Evolutionary conservation across 345 rosid species (phyloP).

Genomic region (Draba incana): DNA sequence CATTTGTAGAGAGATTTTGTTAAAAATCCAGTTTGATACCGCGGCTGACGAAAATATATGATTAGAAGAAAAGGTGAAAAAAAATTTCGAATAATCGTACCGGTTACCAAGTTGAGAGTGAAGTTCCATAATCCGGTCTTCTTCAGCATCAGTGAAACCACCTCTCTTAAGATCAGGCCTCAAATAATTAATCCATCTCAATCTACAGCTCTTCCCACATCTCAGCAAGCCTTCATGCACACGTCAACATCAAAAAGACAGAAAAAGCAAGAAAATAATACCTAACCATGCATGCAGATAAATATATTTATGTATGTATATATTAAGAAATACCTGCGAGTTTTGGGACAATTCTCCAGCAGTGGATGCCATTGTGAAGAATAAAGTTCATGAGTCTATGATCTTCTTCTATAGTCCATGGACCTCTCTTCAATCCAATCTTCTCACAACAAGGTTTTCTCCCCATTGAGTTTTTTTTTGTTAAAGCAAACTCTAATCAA

Average conservation of each 20-base stretch:
- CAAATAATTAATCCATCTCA: slow-evolving; percentile 94
- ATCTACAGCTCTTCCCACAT: slow-evolving; percentile 92
- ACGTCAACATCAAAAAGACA: slow-evolving; percentile 6
- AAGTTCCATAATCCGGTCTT: slow-evolving; percentile 77
- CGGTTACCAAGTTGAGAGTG: slow-evolving; percentile 83
- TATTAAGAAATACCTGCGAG: slow-evolving; percentile 67
- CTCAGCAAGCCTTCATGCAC: slow-evolving; percentile 63
- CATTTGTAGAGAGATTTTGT: background rate
- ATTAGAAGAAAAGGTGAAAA: background rate
- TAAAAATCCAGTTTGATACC: background rate
- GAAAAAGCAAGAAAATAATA: background rate
- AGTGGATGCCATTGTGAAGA: slow-evolving; percentile 86
- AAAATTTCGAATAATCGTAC: slow-evolving; percentile 41
- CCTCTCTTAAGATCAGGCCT: slow-evolving; percentile 94
- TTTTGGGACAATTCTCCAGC: slow-evolving; percentile 94
- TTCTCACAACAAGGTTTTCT: slow-evolving; percentile 96
- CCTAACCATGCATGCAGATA: slow-evolving; percentile 5
- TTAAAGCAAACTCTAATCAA: background rate
- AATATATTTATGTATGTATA: background rate
- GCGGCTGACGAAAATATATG: background rate
- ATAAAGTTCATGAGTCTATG: slow-evolving; percentile 86
- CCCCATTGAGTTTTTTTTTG: slow-evolving; percentile 46
- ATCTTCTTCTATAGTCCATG: slow-evolving; percentile 98
- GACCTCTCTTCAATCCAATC: slow-evolving; percentile 90
- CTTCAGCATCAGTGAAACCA: slow-evolving; percentile 76